phyloP scores from a whole-genome alignment of 768 basidiomycete species.

The Amanita thiersii region DNA sequence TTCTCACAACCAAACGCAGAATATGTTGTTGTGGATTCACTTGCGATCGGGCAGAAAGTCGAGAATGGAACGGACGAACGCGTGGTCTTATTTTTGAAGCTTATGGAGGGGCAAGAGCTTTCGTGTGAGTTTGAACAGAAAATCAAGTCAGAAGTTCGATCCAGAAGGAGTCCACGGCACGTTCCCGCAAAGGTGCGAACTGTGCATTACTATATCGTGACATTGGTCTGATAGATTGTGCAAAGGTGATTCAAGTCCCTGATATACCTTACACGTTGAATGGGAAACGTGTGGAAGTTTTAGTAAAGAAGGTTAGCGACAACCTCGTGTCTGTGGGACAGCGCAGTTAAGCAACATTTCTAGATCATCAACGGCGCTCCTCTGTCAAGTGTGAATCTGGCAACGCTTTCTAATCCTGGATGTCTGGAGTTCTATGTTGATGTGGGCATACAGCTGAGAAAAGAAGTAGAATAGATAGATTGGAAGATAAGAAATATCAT shows the following conservation, averaged over 20 bases:
- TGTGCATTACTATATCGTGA: slow-evolving; percentile 6
- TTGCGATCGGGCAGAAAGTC: slow-evolving; percentile 67
- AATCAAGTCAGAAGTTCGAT: slow-evolving; percentile 55
- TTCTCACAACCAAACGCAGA: slow-evolving; percentile 38
- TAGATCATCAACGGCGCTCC: slow-evolving; percentile 76
- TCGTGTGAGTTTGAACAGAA: slow-evolving; percentile 42
- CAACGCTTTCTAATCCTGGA: slow-evolving; percentile 68
- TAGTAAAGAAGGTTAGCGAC: slow-evolving; percentile 56
- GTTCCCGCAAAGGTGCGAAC: slow-evolving; percentile 60
- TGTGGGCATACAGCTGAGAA: slow-evolving; percentile 42
- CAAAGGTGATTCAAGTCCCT: slow-evolving; percentile 56
- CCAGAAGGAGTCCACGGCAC: slow-evolving; percentile 62
- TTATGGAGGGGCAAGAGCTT: slow-evolving; percentile 40
- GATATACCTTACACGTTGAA: slow-evolving; percentile 79
- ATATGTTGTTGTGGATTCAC: slow-evolving; percentile 43
- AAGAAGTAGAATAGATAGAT: slow-evolving; percentile 24
- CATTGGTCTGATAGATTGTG: slow-evolving; percentile 7
- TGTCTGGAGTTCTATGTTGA: slow-evolving; percentile 55
- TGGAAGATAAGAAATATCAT: background rate
- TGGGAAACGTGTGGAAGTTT: slow-evolving; percentile 74
- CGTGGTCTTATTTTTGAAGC: slow-evolving; percentile 69
- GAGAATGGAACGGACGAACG: slow-evolving; percentile 63
- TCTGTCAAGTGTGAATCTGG: slow-evolving; percentile 57
- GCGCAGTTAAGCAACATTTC: slow-evolving; percentile 10
- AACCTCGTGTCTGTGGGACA: slow-evolving; percentile 12